Conservation (phyloP, 352 stramenopile species). For the Phytophthora cryptogea region DNA sequence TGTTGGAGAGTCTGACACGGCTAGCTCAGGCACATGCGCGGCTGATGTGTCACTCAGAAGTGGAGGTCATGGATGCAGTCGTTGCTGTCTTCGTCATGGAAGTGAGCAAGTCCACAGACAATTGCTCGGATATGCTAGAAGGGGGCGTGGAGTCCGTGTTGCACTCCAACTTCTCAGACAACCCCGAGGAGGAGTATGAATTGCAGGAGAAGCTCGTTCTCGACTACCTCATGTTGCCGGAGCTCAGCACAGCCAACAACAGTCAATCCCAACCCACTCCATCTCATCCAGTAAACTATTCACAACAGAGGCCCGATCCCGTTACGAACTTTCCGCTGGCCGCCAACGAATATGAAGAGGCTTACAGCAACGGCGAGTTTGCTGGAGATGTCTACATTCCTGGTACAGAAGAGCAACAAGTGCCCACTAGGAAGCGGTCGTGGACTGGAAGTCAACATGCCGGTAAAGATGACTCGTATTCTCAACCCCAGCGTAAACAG, state of each 20-base stretch:
- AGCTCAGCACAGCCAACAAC: slow-evolving; percentile 45
- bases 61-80: slow-evolving; percentile 76
- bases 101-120: slow-evolving; percentile 72
- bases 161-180: slow-evolving; percentile 67
- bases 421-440: slow-evolving; percentile 10
- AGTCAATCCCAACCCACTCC: slow-evolving; percentile 17
- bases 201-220: slow-evolving; percentile 75
- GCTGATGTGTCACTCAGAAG: slow-evolving; percentile 73
- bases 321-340: slow-evolving; percentile 14
- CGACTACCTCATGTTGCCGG: slow-evolving; percentile 59
- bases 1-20: slow-evolving; percentile 95
- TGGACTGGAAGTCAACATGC: slow-evolving; percentile 14
- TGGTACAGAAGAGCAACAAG: slow-evolving; percentile 5
- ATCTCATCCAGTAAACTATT: neutral
- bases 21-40: slow-evolving; percentile 92
- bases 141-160: slow-evolving; percentile 66
- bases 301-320: slow-evolving; percentile 5
- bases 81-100: slow-evolving; percentile 83
- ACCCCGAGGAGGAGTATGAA: slow-evolving; percentile 65
- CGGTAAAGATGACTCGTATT: neutral
- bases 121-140: slow-evolving; percentile 56
- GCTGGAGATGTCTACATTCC: slow-evolving; percentile 20
- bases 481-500: slow-evolving; percentile 17
- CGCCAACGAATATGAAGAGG: slow-evolving; percentile 22
- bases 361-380: slow-evolving; percentile 18